Evolutionary conservation across 2,329 filamentous ascomycete genomes (phyloP), one percentile per base, ranked within the genome.

Genomic region (Onygena corvina): DNA sequence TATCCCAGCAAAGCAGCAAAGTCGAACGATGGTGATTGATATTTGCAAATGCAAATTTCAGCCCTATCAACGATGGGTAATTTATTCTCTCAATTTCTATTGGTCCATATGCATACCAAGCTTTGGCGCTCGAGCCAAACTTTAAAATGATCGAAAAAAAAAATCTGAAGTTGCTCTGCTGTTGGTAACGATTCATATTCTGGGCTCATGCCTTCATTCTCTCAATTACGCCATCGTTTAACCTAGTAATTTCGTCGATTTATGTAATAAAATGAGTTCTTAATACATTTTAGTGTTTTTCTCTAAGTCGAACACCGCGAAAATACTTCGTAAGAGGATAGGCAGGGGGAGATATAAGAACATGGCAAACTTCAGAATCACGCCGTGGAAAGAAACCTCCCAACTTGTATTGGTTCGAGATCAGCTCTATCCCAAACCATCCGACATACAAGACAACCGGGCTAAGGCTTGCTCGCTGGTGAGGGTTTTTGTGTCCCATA

Each of bases 311-410:
- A n/a, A n/a, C n/a, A n/a, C n/a, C n/a, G n/a, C n/a, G n/a, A n/a
- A n/a, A n/a, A n/a, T n/a, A n/a, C n/a, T 30, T 30, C 25, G 16
- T 31, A 34, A 18, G 12, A 30, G 20, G 11, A 38, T 3, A 38
- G 20, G 11, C 9, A 38, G 20, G 3, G 35, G 11, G 35, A 18
- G 20, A 18, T 18, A 30, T 5, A 6, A 16, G 31, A 16, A 23
- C 27, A 69, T 70, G 67, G 61, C 67, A 9, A 68, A 64, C 50
- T 57, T 69, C 30, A 57, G 62, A 23, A 67, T 70, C 50, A 69
- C 67, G 4, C 64, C 67, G 25, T 70, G 67, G 67, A 69, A 68
- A 52, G 58, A 61, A 11, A 57, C 60, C 30, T 60, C 62, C 2
- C 60, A 68, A 49, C 58, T 70, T 44, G 54, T 67, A 25, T 54